Percentiles rank a stretch among this genome's conserved stretches.
These are phyloP conservation scores for Cryptococcus hybrid DNA, from an alignment of 1,284 basidiomycete species.

Conservation along the genomic window DNA sequence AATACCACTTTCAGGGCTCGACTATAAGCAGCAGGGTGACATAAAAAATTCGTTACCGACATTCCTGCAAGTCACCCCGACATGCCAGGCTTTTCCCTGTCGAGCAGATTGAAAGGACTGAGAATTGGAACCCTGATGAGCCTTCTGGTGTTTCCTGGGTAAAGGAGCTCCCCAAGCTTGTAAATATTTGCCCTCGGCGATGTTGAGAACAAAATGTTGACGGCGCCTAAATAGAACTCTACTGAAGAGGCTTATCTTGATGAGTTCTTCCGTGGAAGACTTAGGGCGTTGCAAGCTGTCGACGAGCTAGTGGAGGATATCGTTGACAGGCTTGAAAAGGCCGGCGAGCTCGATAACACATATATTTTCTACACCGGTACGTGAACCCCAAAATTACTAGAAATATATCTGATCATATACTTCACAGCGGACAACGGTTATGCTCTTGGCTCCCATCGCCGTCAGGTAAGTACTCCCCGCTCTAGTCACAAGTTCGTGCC, in stretches of 20 bases:
- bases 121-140: slow-evolving; percentile 30
- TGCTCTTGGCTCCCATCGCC: slow-evolving; percentile 35
- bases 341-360: slow-evolving; percentile 37
- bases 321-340: slow-evolving; percentile 29
- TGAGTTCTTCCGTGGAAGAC: slow-evolving; percentile 37
- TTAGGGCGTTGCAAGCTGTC: slow-evolving; percentile 33
- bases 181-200: not conserved
- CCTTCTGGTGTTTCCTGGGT: slow-evolving; percentile 39
- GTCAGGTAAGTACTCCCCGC: too few relatives aligned
- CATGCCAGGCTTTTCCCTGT: slow-evolving; percentile 29
- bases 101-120: slow-evolving; percentile 16
- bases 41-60: not conserved
- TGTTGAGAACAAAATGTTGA: too few relatives aligned
- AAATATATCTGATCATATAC: too few relatives aligned
- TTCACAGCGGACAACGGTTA: slow-evolving; percentile 37
- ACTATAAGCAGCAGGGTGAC: not conserved
- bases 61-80: slow-evolving; percentile 21
- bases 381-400: too few relatives aligned
- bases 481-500: too few relatives aligned
- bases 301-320: slow-evolving; percentile 40
- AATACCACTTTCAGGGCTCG: not conserved
- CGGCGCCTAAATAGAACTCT: too few relatives aligned
- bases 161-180: slow-evolving; percentile 23
- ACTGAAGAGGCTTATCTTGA: slow-evolving; percentile 39
- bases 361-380: slow-evolving; percentile 37